Percentiles rank a stretch among this genome's conserved stretches.
Evolutionary conservation across 768 basidiomycete genomes (phyloP).

Genomic region (Cyathus striatus): DNA sequence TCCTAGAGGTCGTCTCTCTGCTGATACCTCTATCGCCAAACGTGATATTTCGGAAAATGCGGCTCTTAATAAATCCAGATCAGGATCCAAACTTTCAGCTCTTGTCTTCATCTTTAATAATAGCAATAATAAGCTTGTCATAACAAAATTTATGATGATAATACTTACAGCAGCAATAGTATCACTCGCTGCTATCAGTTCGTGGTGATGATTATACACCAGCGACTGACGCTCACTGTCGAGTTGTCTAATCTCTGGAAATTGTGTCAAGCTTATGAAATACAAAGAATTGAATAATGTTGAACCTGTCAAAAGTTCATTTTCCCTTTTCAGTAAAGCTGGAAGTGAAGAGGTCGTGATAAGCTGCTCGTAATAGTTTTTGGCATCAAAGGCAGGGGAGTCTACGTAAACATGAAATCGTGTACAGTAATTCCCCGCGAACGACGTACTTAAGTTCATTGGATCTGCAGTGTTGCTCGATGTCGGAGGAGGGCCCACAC

Average conservation of each 20-base stretch:
- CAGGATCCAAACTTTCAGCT: constrained; percentile 80
- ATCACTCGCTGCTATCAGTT: constrained; percentile 89
- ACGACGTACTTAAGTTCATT: constrained; percentile 67
- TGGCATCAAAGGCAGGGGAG: constrained; percentile 77
- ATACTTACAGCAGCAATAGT: constrained; percentile 76
- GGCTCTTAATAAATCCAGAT: constrained; percentile 73
- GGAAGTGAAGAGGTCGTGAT: constrained; percentile 78
- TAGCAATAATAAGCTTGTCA: not conserved
- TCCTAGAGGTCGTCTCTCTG: constrained; percentile 25
- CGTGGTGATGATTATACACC: constrained; percentile 94
- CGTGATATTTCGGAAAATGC: constrained; percentile 88
- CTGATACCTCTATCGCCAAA: constrained; percentile 61
- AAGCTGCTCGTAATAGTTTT: constrained; percentile 79
- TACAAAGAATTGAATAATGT: not conserved
- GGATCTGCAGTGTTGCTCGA: constrained; percentile 60
- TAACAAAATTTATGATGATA: not conserved
- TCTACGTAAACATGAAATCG: too few relatives aligned
- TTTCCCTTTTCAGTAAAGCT: constrained; percentile 71
- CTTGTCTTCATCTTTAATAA: constrained; percentile 84
- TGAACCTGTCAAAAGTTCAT: constrained; percentile 70
- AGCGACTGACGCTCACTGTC: constrained; percentile 87
- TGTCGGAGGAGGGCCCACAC: constrained; percentile 66
- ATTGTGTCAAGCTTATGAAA: not conserved
- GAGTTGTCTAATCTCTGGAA: constrained; percentile 76
- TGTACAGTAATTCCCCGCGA: too few relatives aligned